phyloP scores from a whole-genome alignment of 2,329 filamentous ascomycete genomes.

The Hawksworthiomyces lignivorus region DNA sequence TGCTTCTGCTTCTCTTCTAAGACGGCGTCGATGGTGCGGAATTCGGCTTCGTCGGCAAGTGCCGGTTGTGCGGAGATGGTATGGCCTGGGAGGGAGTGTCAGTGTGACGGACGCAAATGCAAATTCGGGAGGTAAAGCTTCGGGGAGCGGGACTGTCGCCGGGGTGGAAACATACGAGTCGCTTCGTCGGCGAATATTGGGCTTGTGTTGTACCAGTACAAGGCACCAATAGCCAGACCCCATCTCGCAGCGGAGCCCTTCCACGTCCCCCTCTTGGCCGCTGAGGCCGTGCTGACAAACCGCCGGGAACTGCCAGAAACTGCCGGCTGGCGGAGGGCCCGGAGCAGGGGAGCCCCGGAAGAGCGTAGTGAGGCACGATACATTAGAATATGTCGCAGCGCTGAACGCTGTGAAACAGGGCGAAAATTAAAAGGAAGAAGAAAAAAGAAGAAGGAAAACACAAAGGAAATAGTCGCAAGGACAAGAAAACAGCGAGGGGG shows the following conservation, averaged over 20 bases:
- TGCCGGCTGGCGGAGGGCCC: constrained; percentile 32
- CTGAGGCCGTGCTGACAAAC: constrained; percentile 47
- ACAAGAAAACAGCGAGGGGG: background rate
- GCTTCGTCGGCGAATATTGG: constrained; percentile 79
- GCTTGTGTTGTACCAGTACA: constrained; percentile 95
- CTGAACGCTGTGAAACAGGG: constrained; percentile 1
- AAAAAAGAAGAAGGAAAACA: background rate
- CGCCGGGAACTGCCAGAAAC: constrained; percentile 36
- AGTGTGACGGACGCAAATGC: no score
- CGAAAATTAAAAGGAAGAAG: background rate
- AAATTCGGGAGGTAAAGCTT: no score
- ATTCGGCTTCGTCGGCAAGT: constrained; percentile 49
- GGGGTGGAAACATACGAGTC: constrained; percentile 56
- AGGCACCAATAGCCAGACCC: constrained; percentile 63
- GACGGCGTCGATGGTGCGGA: constrained; percentile 60
- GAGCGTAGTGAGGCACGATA: constrained; percentile 45
- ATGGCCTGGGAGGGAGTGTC: no score
- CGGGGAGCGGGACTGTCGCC: no score
- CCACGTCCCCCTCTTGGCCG: constrained; percentile 68
- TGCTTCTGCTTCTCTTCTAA: constrained; percentile 55
- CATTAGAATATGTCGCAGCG: constrained; percentile 38
- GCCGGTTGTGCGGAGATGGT: no score
- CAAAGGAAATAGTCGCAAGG: no score
- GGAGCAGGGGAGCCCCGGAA: constrained; percentile 34
- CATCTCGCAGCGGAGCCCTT: constrained; percentile 68